Evolutionary conservation across 2,329 filamentous ascomycete genomes (phyloP), one percentile per base, ranked within the genome.

Genomic region (Diaporthe humulicola): DNA sequence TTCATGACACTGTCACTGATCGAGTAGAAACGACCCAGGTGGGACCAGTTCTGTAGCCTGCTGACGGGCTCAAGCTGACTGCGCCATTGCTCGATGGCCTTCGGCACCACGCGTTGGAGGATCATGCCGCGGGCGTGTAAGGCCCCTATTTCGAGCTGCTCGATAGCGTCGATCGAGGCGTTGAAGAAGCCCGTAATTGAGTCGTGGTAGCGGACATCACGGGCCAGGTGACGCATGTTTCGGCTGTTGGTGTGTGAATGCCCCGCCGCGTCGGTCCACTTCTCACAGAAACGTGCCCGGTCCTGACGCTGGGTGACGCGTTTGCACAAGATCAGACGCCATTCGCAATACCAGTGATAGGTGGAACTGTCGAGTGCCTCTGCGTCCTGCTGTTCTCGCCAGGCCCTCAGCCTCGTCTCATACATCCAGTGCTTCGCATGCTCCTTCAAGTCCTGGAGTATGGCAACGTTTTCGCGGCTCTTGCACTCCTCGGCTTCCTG

Each of bases 301-400:
- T 76, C 74, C 30, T 74, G 74, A 38, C 71, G 73, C 60, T 72
- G 69, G 14, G 71, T 70, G 48, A 74, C 60, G 25, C 74, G 74
- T 42, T 73, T 69, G 30, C 69, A 74, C 33, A 76, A 64, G 36
- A 71, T 50, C 38, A 76, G 61, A 30, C 74, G 72, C 71, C 73
- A 73, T 73, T 76, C 75, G 61, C 70, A 74, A 56, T 75, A 75
- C 75, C 75, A 76, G 33, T 75, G 73, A 70, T 75, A 73, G 28
- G 67, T 66, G 40, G 54, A 22, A 54, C 60, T 66, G 57, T 76
- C 73, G 61, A 76, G 75, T 60, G 52, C 50, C 22, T 75, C 73
- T 36, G 36, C 50, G 25, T 73, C 57, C 66, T 75, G 70, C 33
- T 73, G 54, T 14, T 75, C 50, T 30, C 66, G 75, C 70, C 70